A percentile compares a stretch with the other conserved stretches of the same genome.
These are phyloP conservation scores for Wickerhamiella hasegawae DNA, from an alignment of 805 yeast genomes.

Conservation along the genomic window DNA sequence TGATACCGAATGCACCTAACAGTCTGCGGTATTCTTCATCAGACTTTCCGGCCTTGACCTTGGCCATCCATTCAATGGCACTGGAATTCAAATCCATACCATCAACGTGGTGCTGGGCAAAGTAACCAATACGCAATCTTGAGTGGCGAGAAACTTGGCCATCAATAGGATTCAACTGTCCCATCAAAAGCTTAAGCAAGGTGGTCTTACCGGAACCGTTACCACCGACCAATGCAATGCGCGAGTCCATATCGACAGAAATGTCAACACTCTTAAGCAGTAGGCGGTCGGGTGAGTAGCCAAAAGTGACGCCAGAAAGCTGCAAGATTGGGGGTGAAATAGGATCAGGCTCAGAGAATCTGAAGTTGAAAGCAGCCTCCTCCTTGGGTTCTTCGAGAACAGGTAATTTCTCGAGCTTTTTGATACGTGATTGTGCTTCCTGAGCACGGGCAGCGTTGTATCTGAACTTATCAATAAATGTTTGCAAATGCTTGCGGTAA, in stretches of 20 bases:
- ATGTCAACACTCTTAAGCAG: conserved; percentile 65
- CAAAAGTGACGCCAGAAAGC: conserved; percentile 72
- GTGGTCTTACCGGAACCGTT: conserved; percentile 99
- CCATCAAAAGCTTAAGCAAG: conserved; percentile 71
- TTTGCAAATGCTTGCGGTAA: conserved; percentile 80
- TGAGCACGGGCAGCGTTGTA: conserved; percentile 95
- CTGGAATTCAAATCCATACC: conserved; percentile 77
- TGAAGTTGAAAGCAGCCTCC: conserved; percentile 69
- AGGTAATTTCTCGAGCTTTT: conserved; percentile 90
- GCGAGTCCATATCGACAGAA: conserved; percentile 82
- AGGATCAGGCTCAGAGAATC: conserved; percentile 89
- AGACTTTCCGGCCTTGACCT: conserved; percentile 76
- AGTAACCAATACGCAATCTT: conserved; percentile 83
- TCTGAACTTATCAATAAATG: conserved; percentile 88
- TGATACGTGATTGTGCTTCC: conserved; percentile 96
- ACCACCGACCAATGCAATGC: conserved; percentile 96
- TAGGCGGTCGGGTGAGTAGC: conserved; percentile 42
- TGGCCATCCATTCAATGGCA: conserved; percentile 91
- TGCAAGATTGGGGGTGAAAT: conserved; percentile 89
- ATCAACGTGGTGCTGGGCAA: conserved; percentile 97
- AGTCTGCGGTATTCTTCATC: conserved; percentile 97
- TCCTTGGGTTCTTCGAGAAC: conserved; percentile 87
- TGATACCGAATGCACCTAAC: conserved; percentile 91
- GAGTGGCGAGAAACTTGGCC: conserved; percentile 73
- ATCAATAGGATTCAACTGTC: conserved; percentile 50